Evolutionary conservation across 352 stramenopile genomes (phyloP).

Genomic region (Phytophthora macrochlamydospora): DNA sequence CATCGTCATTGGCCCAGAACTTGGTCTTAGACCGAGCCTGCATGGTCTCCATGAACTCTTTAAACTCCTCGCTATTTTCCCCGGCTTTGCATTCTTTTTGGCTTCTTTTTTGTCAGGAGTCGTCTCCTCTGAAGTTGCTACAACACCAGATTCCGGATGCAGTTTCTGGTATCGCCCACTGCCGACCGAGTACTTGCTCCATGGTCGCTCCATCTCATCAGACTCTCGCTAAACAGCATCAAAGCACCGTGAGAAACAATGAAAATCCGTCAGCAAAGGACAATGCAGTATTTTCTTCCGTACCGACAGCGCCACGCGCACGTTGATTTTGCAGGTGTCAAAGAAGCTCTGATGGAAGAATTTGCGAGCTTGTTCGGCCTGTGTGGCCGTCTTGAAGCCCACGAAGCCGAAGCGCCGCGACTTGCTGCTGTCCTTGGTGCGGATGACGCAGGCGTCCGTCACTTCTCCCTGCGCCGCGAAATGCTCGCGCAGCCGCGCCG

Average conservation of each 20-base stretch:
- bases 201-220: slow-evolving; percentile 69
- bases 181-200: slow-evolving; percentile 90
- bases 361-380: slow-evolving; percentile 57
- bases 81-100: slow-evolving; percentile 25
- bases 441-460: slow-evolving; percentile 89
- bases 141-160: slow-evolving; percentile 26
- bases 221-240: slow-evolving; percentile 48
- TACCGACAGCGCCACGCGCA: slow-evolving; percentile 82
- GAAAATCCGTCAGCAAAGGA: slow-evolving; percentile 11
- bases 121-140: slow-evolving; percentile 12
- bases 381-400: slow-evolving; percentile 72
- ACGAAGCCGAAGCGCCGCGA: slow-evolving; percentile 87
- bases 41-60: slow-evolving; percentile 92
- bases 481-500: slow-evolving; percentile 70
- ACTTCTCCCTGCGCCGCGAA: slow-evolving; percentile 83
- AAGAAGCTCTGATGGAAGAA: slow-evolving; percentile 92
- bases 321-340: slow-evolving; percentile 86
- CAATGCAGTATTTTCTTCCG: slow-evolving; percentile 1
- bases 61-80: slow-evolving; percentile 64
- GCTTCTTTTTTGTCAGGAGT: slow-evolving; percentile 31
- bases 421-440: slow-evolving; percentile 88
- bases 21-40: slow-evolving; percentile 88
- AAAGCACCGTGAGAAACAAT: slow-evolving; percentile 3
- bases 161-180: slow-evolving; percentile 74
- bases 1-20: slow-evolving; percentile 93